A percentile compares a stretch with the other conserved stretches of the same genome.
These are phyloP conservation scores for Saturnispora dispora DNA, from an alignment of 805 yeast genomes.

Conservation along the genomic window DNA sequence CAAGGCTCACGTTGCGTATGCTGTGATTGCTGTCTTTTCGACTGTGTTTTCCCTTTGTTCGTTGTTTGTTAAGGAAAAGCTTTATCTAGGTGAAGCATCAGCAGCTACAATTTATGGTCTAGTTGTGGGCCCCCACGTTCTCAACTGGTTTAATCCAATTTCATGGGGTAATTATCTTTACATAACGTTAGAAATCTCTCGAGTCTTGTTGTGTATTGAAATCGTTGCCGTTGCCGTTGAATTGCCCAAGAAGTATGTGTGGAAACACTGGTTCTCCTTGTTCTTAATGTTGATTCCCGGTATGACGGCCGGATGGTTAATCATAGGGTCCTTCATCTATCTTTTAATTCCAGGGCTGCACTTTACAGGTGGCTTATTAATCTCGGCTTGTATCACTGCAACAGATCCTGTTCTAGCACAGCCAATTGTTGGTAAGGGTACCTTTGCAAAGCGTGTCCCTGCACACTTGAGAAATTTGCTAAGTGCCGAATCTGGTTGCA, in stretches of 20 bases:
- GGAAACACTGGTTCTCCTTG: constrained; percentile 49
- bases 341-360: constrained; percentile 46
- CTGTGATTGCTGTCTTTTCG: constrained; percentile 53
- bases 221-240: constrained; percentile 67
- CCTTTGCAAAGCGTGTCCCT: constrained; percentile 58
- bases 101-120: constrained; percentile 57
- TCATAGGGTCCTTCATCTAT: constrained; percentile 57
- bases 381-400: constrained; percentile 66
- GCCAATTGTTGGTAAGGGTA: constrained; percentile 66
- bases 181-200: constrained; percentile 48
- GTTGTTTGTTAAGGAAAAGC: constrained; percentile 46
- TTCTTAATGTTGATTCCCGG: constrained; percentile 53
- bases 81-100: constrained; percentile 59
- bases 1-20: constrained; percentile 35
- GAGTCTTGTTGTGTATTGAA: constrained; percentile 62
- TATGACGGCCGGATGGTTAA: constrained; percentile 64
- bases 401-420: constrained; percentile 72
- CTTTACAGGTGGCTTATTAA: constrained; percentile 48
- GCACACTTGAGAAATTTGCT: constrained; percentile 52
- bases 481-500: constrained; percentile 67
- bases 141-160: constrained; percentile 48
- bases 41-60: constrained; percentile 51
- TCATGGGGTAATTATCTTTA: constrained; percentile 48
- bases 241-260: constrained; percentile 57
- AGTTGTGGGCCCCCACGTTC: constrained; percentile 50